A percentile compares a stretch with the other conserved stretches of the same genome.
phyloP scores from a whole-genome alignment of 192 early-diverging fungal genomes.

The Rhizophagus prolifer region DNA sequence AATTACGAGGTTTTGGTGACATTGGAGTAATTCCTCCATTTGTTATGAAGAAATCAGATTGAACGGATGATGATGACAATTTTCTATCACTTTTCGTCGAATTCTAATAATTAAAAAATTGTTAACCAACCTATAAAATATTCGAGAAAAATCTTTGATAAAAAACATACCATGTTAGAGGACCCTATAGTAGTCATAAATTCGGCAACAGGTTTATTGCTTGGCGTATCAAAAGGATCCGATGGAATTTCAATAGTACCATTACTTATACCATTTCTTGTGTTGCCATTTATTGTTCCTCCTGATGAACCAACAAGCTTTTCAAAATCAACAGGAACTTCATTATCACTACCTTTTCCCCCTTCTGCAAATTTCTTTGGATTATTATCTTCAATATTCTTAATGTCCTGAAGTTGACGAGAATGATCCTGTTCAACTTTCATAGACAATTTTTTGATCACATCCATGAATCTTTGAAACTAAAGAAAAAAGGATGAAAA shows the following conservation, averaged over 20 bases:
- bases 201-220: background rate
- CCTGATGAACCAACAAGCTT: constrained; percentile 12
- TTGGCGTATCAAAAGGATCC: background rate
- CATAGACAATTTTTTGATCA: constrained; percentile 53
- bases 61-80: background rate
- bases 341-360: background rate
- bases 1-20: background rate
- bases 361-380: constrained; percentile 35
- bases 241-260: background rate
- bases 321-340: constrained; percentile 19
- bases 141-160: background rate
- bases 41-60: background rate
- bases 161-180: background rate
- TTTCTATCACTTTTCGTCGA: background rate
- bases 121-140: background rate
- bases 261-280: background rate
- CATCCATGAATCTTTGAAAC: constrained; percentile 65
- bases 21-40: background rate
- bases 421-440: constrained; percentile 62
- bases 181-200: background rate
- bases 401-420: constrained; percentile 58
- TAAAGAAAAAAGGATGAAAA: constrained; percentile 24
- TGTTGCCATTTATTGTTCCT: background rate
- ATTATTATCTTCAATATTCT: constrained; percentile 52
- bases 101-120: background rate